Evolutionary conservation across 805 yeast genomes (phyloP).

Genomic region (Saccharomycopsis olivae): DNA sequence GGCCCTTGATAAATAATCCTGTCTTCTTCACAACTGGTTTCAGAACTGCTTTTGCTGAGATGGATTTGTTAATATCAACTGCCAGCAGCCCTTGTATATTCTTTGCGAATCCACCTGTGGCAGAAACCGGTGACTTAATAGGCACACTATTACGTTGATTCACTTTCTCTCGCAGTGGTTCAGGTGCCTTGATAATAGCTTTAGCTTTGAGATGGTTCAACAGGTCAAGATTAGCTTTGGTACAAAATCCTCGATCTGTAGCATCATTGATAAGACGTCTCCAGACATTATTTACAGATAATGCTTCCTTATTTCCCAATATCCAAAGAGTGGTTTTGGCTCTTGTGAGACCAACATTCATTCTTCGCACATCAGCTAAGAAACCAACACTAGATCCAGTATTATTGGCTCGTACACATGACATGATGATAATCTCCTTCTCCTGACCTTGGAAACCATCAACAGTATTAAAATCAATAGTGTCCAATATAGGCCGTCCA

Average conservation of each 20-base stretch:
- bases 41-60: no score
- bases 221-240: slow-evolving; percentile 16
- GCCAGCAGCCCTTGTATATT: no score
- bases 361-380: slow-evolving; percentile 81
- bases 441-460: slow-evolving; percentile 99
- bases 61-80: no score
- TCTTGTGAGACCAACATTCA: slow-evolving; percentile 95
- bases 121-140: no score
- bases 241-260: slow-evolving; percentile 28
- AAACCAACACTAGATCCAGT: slow-evolving; percentile 73
- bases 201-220: neutral
- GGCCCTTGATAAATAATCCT: no score
- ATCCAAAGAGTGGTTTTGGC: slow-evolving; percentile 91
- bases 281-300: slow-evolving; percentile 66
- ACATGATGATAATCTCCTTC: slow-evolving; percentile 84
- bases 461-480: slow-evolving; percentile 84
- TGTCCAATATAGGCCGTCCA: slow-evolving; percentile 53
- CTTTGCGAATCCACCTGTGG: no score
- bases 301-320: slow-evolving; percentile 65
- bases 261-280: slow-evolving; percentile 58
- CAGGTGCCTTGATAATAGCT: no score
- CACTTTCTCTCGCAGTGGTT: no score
- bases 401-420: slow-evolving; percentile 86
- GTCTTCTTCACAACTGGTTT: no score
- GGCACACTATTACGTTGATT: no score